A percentile compares a stretch with the other conserved stretches of the same genome.
phyloP scores from a whole-genome alignment of 345 rosid genomes.

The Syzygium jambos region DNA sequence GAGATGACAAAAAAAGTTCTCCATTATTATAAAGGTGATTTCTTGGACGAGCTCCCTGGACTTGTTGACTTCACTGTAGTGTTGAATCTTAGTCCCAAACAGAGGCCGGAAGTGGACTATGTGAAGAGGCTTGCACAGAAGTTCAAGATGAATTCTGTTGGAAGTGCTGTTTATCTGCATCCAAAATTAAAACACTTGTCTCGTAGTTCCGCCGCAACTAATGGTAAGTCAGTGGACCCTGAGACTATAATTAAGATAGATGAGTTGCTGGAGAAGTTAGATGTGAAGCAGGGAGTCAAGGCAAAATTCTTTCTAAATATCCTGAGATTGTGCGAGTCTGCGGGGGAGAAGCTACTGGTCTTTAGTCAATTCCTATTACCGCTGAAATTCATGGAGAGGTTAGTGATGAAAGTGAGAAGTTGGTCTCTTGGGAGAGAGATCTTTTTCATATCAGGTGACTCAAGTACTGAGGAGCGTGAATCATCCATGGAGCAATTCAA shows the following conservation, averaged over 20 bases:
- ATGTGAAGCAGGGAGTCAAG: slow-evolving; percentile 66
- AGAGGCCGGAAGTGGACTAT: slow-evolving; percentile 40
- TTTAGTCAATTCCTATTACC: slow-evolving; percentile 82
- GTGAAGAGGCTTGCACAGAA: slow-evolving; percentile 30
- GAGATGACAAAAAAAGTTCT: slow-evolving; percentile 75
- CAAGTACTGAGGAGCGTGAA: slow-evolving; percentile 62
- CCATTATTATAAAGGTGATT: slow-evolving; percentile 91
- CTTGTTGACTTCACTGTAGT: slow-evolving; percentile 69
- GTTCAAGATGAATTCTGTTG: slow-evolving; percentile 58
- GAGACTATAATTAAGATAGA: slow-evolving; percentile 33
- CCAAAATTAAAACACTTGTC: slow-evolving; percentile 36
- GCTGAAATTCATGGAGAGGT: slow-evolving; percentile 57
- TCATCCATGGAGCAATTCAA: slow-evolving; percentile 73
- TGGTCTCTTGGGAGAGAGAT: slow-evolving; percentile 62
- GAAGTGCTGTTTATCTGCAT: slow-evolving; percentile 64
- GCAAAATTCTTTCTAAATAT: slow-evolving; percentile 71
- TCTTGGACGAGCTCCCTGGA: slow-evolving; percentile 78
- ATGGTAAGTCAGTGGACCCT: slow-evolving; percentile 5
- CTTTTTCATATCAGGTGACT: slow-evolving; percentile 68
- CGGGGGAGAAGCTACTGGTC: slow-evolving; percentile 68
- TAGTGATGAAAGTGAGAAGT: slow-evolving; percentile 33
- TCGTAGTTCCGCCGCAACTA: slow-evolving; percentile 22
- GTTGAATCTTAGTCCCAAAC: slow-evolving; percentile 53
- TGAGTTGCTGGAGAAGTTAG: slow-evolving; percentile 29
- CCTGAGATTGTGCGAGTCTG: slow-evolving; percentile 48